Percentiles rank a stretch among this genome's conserved stretches.
phyloP scores from a whole-genome alignment of 2,329 filamentous ascomycete genomes.

The Nectriaceae sp. region DNA sequence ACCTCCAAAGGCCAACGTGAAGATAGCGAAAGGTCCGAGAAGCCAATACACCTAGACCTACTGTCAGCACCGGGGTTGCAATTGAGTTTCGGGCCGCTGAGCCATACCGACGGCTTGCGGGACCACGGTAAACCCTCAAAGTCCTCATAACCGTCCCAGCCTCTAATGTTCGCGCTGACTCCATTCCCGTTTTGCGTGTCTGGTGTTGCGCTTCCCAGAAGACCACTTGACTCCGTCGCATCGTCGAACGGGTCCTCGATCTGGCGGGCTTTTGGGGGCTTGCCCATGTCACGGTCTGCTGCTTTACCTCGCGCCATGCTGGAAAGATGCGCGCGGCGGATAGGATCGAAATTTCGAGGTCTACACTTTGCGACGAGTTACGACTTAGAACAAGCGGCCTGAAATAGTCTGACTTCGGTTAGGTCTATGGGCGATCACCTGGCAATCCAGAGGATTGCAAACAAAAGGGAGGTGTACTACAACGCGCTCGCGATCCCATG shows the following conservation, averaged over 20 bases:
- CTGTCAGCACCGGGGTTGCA: constrained; percentile 22
- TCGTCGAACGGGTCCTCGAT: neutral
- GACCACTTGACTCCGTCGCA: neutral
- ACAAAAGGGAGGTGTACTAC: neutral
- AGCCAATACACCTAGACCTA: constrained; percentile 74
- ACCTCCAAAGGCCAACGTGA: constrained; percentile 84
- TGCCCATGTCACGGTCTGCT: neutral
- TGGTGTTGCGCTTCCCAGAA: constrained; percentile 10
- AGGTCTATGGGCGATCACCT: neutral
- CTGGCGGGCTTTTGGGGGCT: neutral
- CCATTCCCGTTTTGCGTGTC: constrained; percentile 11
- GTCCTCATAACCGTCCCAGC: constrained; percentile 56
- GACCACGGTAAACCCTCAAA: constrained; percentile 65
- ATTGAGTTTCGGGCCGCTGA: constrained; percentile 1
- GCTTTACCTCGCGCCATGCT: constrained; percentile 5
- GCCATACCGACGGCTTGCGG: constrained; percentile 60
- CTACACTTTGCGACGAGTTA: neutral
- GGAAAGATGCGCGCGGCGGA: neutral
- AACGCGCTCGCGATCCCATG: neutral
- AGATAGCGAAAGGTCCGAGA: constrained; percentile 76
- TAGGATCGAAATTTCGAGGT: neutral
- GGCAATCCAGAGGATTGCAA: neutral
- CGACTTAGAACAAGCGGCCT: too few species aligned
- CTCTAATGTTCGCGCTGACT: constrained; percentile 17
- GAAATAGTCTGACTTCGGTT: neutral